phyloP scores from a whole-genome alignment of 2,329 filamentous ascomycete species.

The Calonectria pteridis region DNA sequence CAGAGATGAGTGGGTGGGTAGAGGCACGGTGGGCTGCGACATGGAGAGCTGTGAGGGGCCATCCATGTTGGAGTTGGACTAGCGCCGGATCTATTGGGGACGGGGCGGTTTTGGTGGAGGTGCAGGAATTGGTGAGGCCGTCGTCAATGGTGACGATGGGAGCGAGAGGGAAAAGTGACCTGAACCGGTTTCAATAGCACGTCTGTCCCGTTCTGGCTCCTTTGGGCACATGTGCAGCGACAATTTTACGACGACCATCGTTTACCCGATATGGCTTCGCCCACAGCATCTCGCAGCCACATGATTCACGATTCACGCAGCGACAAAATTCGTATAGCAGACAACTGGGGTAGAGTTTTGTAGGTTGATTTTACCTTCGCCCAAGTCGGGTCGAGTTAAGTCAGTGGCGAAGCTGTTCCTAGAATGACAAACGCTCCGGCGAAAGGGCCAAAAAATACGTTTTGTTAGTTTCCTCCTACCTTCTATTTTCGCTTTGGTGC shows the following conservation, averaged over 20 bases:
- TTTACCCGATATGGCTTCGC: neutral
- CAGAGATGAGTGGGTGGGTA: conserved; percentile 27
- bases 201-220: conserved; percentile 1
- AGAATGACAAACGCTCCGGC: neutral
- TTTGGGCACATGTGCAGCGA: neutral
- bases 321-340: neutral
- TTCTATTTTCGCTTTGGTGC: neutral
- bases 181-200: conserved; percentile 11
- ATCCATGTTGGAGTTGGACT: conserved; percentile 29
- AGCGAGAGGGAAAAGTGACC: neutral
- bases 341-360: conserved; percentile 2
- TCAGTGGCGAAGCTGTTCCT: conserved; percentile 12
- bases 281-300: conserved; percentile 20
- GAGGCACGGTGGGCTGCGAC: conserved; percentile 21
- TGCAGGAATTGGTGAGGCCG: conserved; percentile 19
- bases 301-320: conserved; percentile 8
- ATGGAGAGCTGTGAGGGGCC: conserved; percentile 27
- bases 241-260: neutral
- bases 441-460: neutral
- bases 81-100: conserved; percentile 33
- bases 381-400: neutral
- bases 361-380: conserved; percentile 1
- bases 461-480: neutral
- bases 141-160: conserved; percentile 16
- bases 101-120: conserved; percentile 3